Percentiles rank a stretch among this genome's conserved stretches.
Evolutionary conservation across 2,329 filamentous ascomycete species (phyloP).

Genomic region (Fusarium neocosmosporiellum): DNA sequence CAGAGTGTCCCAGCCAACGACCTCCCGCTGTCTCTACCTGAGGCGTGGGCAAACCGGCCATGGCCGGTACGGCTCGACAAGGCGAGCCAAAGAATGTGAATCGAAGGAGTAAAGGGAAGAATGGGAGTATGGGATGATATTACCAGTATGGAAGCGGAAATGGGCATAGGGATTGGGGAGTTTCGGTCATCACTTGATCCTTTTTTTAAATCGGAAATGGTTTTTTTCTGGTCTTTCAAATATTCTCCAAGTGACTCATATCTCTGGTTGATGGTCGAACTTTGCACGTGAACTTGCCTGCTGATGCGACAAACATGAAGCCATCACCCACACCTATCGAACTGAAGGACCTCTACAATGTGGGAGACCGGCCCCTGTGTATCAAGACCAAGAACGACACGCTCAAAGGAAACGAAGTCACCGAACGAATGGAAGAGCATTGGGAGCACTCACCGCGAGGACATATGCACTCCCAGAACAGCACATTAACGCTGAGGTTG

Average conservation of each 20-base stretch:
- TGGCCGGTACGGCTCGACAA: not conserved
- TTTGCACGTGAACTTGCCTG: not conserved
- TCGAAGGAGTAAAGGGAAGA: not conserved
- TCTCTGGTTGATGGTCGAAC: not conserved
- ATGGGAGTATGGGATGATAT: not conserved
- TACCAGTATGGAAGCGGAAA: not conserved
- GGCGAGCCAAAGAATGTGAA: not conserved
- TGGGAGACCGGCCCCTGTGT: not conserved
- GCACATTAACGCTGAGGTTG: no score
- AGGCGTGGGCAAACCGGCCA: not conserved
- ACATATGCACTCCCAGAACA: no score
- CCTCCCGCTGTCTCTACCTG: not conserved
- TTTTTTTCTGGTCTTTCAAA: not conserved
- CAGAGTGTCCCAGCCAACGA: not conserved
- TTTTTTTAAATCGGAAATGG: not conserved
- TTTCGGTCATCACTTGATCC: not conserved
- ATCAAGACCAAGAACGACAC: not conserved
- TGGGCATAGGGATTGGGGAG: not conserved
- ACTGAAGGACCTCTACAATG: not conserved
- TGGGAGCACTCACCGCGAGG: no score
- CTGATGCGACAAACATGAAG: not conserved
- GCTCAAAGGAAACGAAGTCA: not conserved
- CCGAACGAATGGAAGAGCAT: no score
- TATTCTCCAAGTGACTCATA: not conserved
- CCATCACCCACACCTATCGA: not conserved